Conservation (phyloP, 768 basidiomycete species). For the Plicaturopsis crispa region DNA sequence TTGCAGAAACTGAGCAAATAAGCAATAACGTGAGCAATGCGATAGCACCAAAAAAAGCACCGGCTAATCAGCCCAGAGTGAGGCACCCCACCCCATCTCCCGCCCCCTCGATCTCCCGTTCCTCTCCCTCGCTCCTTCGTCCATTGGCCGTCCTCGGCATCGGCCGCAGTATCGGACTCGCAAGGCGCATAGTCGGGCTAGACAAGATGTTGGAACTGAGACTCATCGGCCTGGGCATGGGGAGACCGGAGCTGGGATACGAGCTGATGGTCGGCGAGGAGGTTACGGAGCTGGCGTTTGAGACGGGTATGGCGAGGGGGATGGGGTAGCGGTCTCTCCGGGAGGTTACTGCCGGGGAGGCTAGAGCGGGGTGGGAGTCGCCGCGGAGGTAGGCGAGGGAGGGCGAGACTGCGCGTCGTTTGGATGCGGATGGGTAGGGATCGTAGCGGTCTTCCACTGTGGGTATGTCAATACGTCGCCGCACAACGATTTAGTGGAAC, state of each 20-base stretch:
- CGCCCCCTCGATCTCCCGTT: slow-evolving; percentile 70
- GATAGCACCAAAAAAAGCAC: neutral
- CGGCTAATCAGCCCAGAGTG: slow-evolving; percentile 33
- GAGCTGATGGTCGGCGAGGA: slow-evolving; percentile 66
- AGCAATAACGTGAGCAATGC: neutral
- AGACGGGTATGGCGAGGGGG: slow-evolving; percentile 54
- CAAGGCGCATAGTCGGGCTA: slow-evolving; percentile 67
- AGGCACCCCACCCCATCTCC: slow-evolving; percentile 71
- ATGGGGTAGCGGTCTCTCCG: slow-evolving; percentile 69
- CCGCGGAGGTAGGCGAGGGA: slow-evolving; percentile 62
- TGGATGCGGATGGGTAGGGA: slow-evolving; percentile 70
- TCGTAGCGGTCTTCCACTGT: slow-evolving; percentile 81
- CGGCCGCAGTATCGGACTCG: slow-evolving; percentile 72
- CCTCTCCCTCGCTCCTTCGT: slow-evolving; percentile 47
- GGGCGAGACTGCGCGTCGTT: slow-evolving; percentile 79
- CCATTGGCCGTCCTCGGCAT: slow-evolving; percentile 42
- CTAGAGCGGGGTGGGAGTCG: slow-evolving; percentile 45
- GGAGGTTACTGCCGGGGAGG: slow-evolving; percentile 43
- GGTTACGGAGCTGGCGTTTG: slow-evolving; percentile 51
- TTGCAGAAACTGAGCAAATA: too few relatives aligned
- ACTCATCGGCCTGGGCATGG: slow-evolving; percentile 24
- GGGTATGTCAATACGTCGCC: neutral
- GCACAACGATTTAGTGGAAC: slow-evolving; percentile 2
- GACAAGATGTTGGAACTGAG: slow-evolving; percentile 51
- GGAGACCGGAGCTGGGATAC: slow-evolving; percentile 35